Evolutionary conservation across 345 rosid species (phyloP).

Genomic region (Hypericum androsaemum): DNA sequence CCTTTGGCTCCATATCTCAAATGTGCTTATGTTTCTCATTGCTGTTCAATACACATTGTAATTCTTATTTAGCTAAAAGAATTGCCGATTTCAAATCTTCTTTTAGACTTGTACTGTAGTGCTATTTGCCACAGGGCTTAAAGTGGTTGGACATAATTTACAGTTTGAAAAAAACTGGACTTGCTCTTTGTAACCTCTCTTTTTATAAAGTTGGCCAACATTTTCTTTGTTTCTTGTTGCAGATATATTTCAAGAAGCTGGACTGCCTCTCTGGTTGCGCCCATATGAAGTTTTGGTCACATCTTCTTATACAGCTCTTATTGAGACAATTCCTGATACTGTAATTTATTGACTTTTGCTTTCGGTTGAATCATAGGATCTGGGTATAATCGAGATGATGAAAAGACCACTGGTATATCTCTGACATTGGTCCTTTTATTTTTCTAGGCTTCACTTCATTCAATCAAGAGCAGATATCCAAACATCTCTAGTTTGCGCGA

Average conservation of each 20-base stretch:
- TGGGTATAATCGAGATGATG: background rate
- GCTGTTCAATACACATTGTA: too few relatives aligned
- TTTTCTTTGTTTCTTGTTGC: constrained; percentile 14
- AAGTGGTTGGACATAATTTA: too few relatives aligned
- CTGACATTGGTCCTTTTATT: constrained; percentile 9
- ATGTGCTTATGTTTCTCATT: too few relatives aligned
- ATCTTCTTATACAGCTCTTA: constrained; percentile 95
- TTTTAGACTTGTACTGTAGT: too few relatives aligned
- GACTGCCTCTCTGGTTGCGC: constrained; percentile 96
- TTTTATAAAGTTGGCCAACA: background rate
- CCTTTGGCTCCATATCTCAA: too few relatives aligned
- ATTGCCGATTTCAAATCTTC: too few relatives aligned
- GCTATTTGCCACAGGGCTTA: too few relatives aligned
- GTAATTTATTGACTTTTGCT: constrained; percentile 28
- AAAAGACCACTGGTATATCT: constrained; percentile 3
- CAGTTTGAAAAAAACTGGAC: background rate
- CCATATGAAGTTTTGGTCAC: constrained; percentile 95
- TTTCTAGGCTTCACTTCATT: constrained; percentile 47
- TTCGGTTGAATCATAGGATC: constrained; percentile 1
- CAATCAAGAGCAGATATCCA: constrained; percentile 53
- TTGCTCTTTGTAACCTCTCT: background rate
- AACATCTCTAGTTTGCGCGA: constrained; percentile 72
- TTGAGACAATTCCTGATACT: constrained; percentile 98
- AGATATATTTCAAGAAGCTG: constrained; percentile 99
- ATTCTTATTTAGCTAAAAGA: too few relatives aligned